Conservation (phyloP, 768 basidiomycete genomes). For the Suillus subalutaceus region DNA sequence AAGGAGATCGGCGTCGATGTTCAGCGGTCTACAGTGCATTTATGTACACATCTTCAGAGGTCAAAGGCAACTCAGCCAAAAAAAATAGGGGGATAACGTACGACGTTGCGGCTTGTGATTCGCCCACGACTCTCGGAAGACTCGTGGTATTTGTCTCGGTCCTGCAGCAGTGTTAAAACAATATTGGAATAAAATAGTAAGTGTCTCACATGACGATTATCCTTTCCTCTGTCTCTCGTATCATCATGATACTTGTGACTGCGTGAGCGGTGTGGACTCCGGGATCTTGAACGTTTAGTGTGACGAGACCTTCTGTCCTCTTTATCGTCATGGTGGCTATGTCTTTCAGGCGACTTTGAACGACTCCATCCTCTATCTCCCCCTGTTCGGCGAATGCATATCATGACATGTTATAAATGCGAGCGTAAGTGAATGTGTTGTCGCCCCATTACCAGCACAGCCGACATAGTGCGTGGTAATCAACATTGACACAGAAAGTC, state of each 20-base stretch:
- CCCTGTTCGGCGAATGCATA: conserved; percentile 15
- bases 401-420: conserved; percentile 6
- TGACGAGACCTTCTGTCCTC: conserved; percentile 13
- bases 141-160: conserved; percentile 12
- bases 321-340: conserved; percentile 15
- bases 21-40: conserved; percentile 25
- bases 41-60: conserved; percentile 28
- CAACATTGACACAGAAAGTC: conserved; percentile 27
- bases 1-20: conserved; percentile 22
- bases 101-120: conserved; percentile 29
- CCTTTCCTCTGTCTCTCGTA: conserved; percentile 14
- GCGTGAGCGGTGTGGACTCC: conserved; percentile 19
- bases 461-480: conserved; percentile 21
- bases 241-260: conserved; percentile 6
- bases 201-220: neutral
- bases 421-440: conserved; percentile 10
- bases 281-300: conserved; percentile 27
- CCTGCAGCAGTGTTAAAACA: conserved; percentile 9
- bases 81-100: conserved; percentile 22
- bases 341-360: conserved; percentile 28
- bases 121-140: conserved; percentile 11
- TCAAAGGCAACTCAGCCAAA: conserved; percentile 17
- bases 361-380: conserved; percentile 24
- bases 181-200: neutral
- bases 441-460: conserved; percentile 23